Percentiles rank a stretch among this genome's conserved stretches.
phyloP scores from a whole-genome alignment of 352 stramenopile species.

The Globisporangium radiosum region DNA sequence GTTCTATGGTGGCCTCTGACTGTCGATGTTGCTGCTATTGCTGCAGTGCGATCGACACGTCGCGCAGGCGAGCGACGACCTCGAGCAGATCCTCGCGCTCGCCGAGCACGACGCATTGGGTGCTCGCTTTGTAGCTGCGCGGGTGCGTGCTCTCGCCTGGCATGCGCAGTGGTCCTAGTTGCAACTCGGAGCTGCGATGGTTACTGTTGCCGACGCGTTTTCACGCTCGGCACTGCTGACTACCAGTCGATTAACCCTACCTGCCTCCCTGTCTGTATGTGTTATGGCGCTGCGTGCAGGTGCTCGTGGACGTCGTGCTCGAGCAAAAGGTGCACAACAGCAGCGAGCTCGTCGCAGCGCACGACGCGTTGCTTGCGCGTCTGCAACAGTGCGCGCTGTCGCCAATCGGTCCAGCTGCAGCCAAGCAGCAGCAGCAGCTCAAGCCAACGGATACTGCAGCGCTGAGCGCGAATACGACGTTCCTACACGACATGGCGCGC shows the following conservation, averaged over 20 bases:
- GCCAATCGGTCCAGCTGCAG: neutral
- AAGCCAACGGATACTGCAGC: neutral
- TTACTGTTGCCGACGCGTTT: too few relatives aligned
- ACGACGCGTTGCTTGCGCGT: conserved; percentile 23
- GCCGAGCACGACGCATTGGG: conserved; percentile 29
- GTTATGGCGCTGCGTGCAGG: conserved; percentile 13
- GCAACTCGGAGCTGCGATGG: too few relatives aligned
- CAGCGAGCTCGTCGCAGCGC: conserved; percentile 26
- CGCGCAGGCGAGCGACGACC: conserved; percentile 18
- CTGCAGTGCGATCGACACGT: conserved; percentile 51
- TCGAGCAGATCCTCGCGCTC: conserved; percentile 44
- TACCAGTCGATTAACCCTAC: too few relatives aligned
- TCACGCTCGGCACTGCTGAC: too few relatives aligned
- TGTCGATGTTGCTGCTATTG: neutral
- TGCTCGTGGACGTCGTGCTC: conserved; percentile 47
- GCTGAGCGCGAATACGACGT: conserved; percentile 24
- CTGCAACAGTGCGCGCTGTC: neutral
- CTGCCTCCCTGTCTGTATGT: too few relatives aligned
- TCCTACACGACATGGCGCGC: conserved; percentile 51
- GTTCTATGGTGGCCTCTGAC: neutral
- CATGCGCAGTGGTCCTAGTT: too few relatives aligned
- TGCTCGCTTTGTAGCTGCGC: conserved; percentile 49
- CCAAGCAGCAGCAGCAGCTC: neutral
- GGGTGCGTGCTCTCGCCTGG: conserved; percentile 13
- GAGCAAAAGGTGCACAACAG: conserved; percentile 53